Conservation (phyloP, 2,329 filamentous ascomycete species). For the Pseudocercospora fijiensis region DNA sequence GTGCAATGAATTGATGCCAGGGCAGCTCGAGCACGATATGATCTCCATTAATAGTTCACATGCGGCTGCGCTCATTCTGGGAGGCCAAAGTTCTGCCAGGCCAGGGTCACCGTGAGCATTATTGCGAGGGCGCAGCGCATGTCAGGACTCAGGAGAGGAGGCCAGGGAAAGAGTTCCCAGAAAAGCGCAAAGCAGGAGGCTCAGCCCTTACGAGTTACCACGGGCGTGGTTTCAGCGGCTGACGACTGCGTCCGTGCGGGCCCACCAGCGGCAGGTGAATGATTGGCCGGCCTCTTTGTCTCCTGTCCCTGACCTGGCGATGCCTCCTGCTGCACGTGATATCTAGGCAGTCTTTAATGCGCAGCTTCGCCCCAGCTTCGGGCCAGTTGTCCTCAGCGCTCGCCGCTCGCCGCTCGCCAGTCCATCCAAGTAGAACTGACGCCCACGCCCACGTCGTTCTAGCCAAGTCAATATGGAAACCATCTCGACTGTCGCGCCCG, state of each 20-base stretch:
- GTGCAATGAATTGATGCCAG: not conserved
- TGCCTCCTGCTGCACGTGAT: not conserved
- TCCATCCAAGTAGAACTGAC: constrained; percentile 4
- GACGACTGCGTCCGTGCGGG: not conserved
- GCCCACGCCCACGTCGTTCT: constrained; percentile 1
- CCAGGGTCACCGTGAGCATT: too few relatives aligned
- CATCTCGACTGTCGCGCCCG: not conserved
- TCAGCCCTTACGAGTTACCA: not conserved
- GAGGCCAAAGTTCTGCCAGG: not conserved
- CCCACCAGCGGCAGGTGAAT: not conserved
- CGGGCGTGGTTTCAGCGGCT: not conserved
- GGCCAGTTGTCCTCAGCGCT: not conserved
- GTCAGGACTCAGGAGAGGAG: not conserved
- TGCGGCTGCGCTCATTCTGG: too few relatives aligned
- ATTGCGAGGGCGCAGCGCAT: too few relatives aligned
- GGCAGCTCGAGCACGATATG: not conserved
- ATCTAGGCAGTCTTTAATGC: not conserved
- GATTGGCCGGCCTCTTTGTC: not conserved
- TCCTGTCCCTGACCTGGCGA: not conserved
- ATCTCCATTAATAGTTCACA: not conserved
- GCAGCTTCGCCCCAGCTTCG: not conserved
- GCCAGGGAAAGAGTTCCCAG: not conserved
- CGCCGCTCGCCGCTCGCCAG: not conserved
- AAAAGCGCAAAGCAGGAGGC: not conserved
- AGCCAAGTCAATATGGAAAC: constrained; percentile 6